Percentiles rank a stretch among this genome's conserved stretches.
These are phyloP conservation scores for Ceratocystis cacaofunesta DNA, from an alignment of 2,329 filamentous ascomycete genomes.

Conservation along the genomic window DNA sequence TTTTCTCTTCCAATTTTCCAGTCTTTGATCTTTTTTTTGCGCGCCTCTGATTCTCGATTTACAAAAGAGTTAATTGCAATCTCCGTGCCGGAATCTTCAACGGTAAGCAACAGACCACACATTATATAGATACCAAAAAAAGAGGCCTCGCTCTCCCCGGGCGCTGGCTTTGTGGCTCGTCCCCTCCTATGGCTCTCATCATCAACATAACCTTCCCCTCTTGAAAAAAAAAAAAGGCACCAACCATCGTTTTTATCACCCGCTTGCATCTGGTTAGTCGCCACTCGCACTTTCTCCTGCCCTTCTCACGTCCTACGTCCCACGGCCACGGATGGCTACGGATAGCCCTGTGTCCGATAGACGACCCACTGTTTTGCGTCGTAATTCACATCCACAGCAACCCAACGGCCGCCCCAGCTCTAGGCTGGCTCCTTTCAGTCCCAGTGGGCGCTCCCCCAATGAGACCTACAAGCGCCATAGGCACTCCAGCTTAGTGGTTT, in stretches of 20 bases:
- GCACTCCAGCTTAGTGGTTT: too few species aligned
- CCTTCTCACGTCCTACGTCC: background rate
- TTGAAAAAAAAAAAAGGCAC: background rate
- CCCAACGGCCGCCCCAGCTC: too few species aligned
- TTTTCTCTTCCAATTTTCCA: too few species aligned
- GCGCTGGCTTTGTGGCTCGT: background rate
- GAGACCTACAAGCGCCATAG: too few species aligned
- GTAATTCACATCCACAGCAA: too few species aligned
- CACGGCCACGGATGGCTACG: background rate
- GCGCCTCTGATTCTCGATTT: too few species aligned
- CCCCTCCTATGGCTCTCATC: background rate
- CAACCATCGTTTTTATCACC: background rate
- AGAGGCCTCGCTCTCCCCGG: background rate
- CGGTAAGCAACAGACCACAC: too few species aligned
- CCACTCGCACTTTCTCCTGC: background rate
- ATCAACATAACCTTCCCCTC: background rate
- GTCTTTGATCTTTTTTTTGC: too few species aligned
- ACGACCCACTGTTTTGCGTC: background rate
- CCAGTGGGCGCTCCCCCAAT: too few species aligned
- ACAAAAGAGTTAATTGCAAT: too few species aligned
- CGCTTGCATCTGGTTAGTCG: background rate
- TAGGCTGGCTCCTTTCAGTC: too few species aligned
- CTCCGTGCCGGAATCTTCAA: too few species aligned
- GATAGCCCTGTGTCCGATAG: background rate
- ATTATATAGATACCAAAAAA: background rate